phyloP scores from a whole-genome alignment of 2,329 filamentous ascomycete genomes.

The Arachnomyces sp. region DNA sequence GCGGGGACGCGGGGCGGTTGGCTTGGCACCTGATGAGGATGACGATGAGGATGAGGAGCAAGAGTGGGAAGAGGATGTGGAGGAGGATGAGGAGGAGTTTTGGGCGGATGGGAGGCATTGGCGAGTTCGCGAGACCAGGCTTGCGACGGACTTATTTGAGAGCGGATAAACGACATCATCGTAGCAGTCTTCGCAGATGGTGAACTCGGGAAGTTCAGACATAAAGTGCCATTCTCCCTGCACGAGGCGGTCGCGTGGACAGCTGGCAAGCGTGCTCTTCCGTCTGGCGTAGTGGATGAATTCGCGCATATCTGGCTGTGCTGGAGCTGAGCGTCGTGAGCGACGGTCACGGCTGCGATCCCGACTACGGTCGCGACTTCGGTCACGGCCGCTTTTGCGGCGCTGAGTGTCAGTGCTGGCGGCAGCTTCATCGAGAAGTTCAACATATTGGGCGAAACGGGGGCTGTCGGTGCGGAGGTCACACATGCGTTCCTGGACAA shows the following conservation, averaged over 20 bases:
- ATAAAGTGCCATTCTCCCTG: constrained; percentile 72
- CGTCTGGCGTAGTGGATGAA: constrained; percentile 59
- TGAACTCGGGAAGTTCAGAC: constrained; percentile 65
- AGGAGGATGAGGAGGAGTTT: too few relatives aligned
- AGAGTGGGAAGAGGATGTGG: too few relatives aligned
- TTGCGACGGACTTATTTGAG: constrained; percentile 50
- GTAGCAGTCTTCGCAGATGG: constrained; percentile 82
- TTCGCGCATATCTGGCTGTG: constrained; percentile 47
- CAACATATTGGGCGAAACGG: constrained; percentile 51
- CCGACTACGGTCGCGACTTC: constrained; percentile 14
- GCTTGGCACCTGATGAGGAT: too few relatives aligned
- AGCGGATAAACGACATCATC: constrained; percentile 69
- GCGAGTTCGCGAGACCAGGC: constrained; percentile 57
- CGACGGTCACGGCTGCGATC: constrained; percentile 21
- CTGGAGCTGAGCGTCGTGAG: constrained; percentile 12
- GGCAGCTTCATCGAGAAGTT: constrained; percentile 49
- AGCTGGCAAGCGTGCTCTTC: constrained; percentile 54
- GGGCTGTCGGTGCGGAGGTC: constrained; percentile 58
- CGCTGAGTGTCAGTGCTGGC: constrained; percentile 26
- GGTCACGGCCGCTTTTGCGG: not conserved
- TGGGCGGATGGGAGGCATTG: too few relatives aligned
- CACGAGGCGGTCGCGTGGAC: constrained; percentile 56
- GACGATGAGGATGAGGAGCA: too few relatives aligned
- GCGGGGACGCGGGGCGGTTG: too few relatives aligned
- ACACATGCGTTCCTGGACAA: constrained; percentile 53